Evolutionary conservation across 208 protist genomes (phyloP).

Genomic region (Leishmania aethiopica): DNA sequence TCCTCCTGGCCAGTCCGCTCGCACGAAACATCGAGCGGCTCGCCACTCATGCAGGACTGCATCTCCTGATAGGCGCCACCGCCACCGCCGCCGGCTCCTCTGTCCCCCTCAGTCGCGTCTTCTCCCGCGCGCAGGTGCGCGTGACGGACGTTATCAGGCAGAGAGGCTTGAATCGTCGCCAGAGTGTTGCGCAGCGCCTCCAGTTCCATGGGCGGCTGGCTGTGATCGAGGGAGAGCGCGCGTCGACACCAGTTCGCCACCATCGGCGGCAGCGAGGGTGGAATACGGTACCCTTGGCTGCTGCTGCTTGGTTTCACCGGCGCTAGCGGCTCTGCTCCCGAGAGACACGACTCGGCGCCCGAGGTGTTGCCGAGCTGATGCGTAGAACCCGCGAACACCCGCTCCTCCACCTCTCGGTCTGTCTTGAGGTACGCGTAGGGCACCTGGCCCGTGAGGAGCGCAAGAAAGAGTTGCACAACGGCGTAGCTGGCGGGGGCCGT

Average conservation of each 20-base stretch:
- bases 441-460: constrained; percentile 41
- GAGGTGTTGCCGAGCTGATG: not conserved
- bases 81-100: not conserved
- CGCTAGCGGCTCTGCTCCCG: not conserved
- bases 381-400: constrained; percentile 29
- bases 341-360: not conserved
- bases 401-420: constrained; percentile 36
- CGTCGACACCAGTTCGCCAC: constrained; percentile 29
- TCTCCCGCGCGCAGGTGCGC: not conserved
- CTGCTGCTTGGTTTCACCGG: constrained; percentile 28
- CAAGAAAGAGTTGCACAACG: constrained; percentile 63
- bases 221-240: constrained; percentile 29
- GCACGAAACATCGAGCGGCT: not conserved
- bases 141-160: constrained; percentile 9
- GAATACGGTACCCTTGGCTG: constrained; percentile 36
- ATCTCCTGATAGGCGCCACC: not conserved
- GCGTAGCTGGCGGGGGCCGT: constrained; percentile 55
- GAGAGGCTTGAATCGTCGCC: constrained; percentile 14
- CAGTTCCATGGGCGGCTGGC: constrained; percentile 25
- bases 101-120: no score
- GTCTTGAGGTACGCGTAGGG: constrained; percentile 42
- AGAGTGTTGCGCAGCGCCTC: constrained; percentile 29
- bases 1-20: not conserved
- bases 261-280: constrained; percentile 26
- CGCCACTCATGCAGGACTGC: not conserved